Conservation (phyloP, 163 green algal genomes). For the Volvox carteri region DNA sequence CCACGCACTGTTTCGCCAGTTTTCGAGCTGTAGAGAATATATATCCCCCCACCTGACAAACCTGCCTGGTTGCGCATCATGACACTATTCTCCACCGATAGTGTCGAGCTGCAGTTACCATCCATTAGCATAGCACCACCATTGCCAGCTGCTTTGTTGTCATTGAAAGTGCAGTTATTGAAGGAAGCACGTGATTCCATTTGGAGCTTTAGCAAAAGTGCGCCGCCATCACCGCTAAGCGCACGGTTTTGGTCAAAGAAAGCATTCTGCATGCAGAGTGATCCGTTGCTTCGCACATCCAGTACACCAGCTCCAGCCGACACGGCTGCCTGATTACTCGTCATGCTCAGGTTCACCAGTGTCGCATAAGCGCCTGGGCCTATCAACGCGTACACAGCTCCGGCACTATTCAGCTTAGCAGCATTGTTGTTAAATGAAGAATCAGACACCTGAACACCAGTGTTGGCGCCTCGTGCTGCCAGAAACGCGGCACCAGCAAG, state of each 20-base stretch:
- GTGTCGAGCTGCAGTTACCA: background rate
- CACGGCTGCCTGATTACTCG: background rate
- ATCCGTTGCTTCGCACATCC: background rate
- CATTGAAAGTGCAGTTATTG: background rate
- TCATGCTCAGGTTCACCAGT: background rate
- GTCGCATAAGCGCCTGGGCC: background rate
- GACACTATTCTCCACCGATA: background rate
- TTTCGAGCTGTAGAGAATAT: background rate
- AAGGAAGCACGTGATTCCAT: background rate
- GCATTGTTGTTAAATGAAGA: background rate
- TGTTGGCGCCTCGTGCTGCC: background rate
- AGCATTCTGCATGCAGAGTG: background rate
- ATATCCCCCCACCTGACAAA: background rate
- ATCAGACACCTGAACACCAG: background rate
- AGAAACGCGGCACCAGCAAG: conserved; percentile 1
- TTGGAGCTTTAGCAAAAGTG: background rate
- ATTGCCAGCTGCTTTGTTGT: background rate
- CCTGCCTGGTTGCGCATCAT: background rate
- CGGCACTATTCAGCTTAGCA: background rate
- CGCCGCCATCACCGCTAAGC: background rate
- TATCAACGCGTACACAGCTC: background rate
- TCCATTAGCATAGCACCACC: background rate
- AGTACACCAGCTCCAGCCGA: background rate
- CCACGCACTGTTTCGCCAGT: background rate
- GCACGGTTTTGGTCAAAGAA: background rate